A percentile compares a stretch with the other conserved stretches of the same genome.
Evolutionary conservation across 495 filamentous ascomycete species (phyloP).

Genomic region (Neohortaea acidophila): DNA sequence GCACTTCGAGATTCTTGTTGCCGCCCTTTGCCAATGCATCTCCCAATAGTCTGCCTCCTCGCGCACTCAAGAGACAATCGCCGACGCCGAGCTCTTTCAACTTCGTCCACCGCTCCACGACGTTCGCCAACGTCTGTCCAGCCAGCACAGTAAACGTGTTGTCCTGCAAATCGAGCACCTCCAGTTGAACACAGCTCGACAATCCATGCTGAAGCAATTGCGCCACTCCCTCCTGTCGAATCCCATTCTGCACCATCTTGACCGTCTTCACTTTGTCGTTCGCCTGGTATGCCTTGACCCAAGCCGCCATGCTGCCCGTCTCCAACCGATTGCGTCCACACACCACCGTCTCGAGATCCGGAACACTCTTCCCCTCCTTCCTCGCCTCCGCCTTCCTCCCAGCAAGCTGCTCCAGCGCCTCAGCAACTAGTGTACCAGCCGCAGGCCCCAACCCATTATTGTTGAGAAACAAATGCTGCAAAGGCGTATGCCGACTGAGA

Average conservation of each 20-base stretch:
- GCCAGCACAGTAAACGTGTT: constrained; percentile 85
- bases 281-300: constrained; percentile 71
- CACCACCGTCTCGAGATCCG: constrained; percentile 79
- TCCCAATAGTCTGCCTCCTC: constrained; percentile 60
- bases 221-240: constrained; percentile 80
- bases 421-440: constrained; percentile 72
- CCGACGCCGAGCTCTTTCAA: constrained; percentile 75
- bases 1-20: constrained; percentile 59
- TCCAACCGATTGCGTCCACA: constrained; percentile 92
- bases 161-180: constrained; percentile 81
- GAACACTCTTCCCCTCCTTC: constrained; percentile 39
- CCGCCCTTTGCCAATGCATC: constrained; percentile 55
- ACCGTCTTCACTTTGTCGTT: constrained; percentile 66
- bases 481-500: constrained; percentile 66
- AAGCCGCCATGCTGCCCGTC: constrained; percentile 88
- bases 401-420: constrained; percentile 60
- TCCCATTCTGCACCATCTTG: constrained; percentile 98
- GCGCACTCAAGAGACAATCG: constrained; percentile 69
- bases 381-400: constrained; percentile 66
- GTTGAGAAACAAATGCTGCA: constrained; percentile 85
- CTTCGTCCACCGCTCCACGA: constrained; percentile 55
- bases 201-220: constrained; percentile 64
- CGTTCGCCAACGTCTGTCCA: constrained; percentile 60
- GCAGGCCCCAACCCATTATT: constrained; percentile 95
- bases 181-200: constrained; percentile 43